Evolutionary conservation across 495 filamentous ascomycete species (phyloP), one percentile per base, ranked within the genome.

Genomic region (Penicillium odoratum): DNA sequence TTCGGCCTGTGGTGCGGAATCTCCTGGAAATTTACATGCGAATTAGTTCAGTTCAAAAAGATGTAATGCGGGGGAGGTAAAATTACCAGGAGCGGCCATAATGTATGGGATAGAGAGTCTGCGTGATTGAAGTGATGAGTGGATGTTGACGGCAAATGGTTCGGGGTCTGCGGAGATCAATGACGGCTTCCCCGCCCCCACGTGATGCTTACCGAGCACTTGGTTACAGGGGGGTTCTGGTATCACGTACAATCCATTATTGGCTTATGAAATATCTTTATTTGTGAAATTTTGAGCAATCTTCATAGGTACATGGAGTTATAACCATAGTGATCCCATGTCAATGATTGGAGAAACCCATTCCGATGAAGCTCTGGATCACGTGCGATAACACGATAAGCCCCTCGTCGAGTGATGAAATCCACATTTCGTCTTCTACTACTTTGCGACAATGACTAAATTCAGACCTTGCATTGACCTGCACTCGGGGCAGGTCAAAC

Each of bases 401-500:
- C 43, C 43, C 53, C 45, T 56, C 53, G 51, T 16, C 16, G 25
- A 25, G n/a, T 33, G 40, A 47, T 46, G 26, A 31, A 47, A 46
- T 34, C 42, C 18, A 36, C 36, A 21, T 26, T 21, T 26, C 36
- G 10, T n/a, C 4, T 29, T 30, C 45, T 9, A 40, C 38, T n/a
- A 40, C 33, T 48, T 52, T 42, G 38, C 53, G 33, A 56, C 43
- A 56, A 98, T 98, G 94, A 97, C 95, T 4, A 83, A 85, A 66
- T 98, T 98, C 71, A 82, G 94, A 13, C 95, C 94, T 15, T 98
- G 94, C 70, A 98, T 98, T 72, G 94, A 98, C 74, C 82, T 98
- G 29, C 94, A 98, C 75, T 86, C 92, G 8, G 95, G 95, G 7
- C 84, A 90, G 69, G 94, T 98, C 30, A 98, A 98, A 77, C 94